Evolutionary conservation across 1,284 basidiomycete species (phyloP).

Genomic region (Cutaneotrichosporon sp.): DNA sequence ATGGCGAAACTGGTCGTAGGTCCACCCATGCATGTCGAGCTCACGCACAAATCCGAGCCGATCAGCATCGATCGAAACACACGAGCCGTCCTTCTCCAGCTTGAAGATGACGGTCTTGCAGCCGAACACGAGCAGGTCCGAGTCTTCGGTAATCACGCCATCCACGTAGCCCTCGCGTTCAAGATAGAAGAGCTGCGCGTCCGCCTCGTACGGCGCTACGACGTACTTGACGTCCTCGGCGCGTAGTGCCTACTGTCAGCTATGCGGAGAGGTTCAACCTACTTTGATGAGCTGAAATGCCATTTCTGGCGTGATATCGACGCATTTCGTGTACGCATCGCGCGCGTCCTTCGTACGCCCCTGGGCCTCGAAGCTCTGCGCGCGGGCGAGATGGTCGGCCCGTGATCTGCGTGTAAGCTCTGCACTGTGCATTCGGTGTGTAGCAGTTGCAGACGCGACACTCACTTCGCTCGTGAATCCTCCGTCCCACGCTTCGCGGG

Average conservation of each 20-base stretch:
- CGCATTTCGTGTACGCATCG: slow-evolving; percentile 81
- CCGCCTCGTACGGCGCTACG: slow-evolving; percentile 98
- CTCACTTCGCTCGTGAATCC: slow-evolving; percentile 62
- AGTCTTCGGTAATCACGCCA: slow-evolving; percentile 95
- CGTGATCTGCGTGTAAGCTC: too few relatives aligned
- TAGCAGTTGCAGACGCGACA: too few relatives aligned
- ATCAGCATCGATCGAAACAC: slow-evolving; percentile 71
- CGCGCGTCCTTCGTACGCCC: slow-evolving; percentile 75
- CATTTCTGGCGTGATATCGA: slow-evolving; percentile 96
- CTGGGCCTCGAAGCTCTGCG: slow-evolving; percentile 66
- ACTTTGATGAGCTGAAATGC: slow-evolving; percentile 97
- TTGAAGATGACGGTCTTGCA: slow-evolving; percentile 75
- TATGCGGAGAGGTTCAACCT: slow-evolving; percentile 17
- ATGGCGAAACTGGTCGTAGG: slow-evolving; percentile 78
- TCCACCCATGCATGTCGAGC: slow-evolving; percentile 81
- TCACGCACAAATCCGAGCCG: slow-evolving; percentile 69
- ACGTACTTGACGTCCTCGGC: slow-evolving; percentile 76
- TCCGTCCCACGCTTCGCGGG: slow-evolving; percentile 93
- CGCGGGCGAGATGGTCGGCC: slow-evolving; percentile 55
- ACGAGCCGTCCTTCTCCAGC: slow-evolving; percentile 70
- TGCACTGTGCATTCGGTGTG: too few relatives aligned
- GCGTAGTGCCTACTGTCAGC: slow-evolving; percentile 61
- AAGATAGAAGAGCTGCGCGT: slow-evolving; percentile 91
- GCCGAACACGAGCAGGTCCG: slow-evolving; percentile 94
- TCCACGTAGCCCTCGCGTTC: slow-evolving; percentile 79